Percentiles rank a stretch among this genome's conserved stretches.
phyloP scores from a whole-genome alignment of 768 basidiomycete species.

The Tulasnella sp. region DNA sequence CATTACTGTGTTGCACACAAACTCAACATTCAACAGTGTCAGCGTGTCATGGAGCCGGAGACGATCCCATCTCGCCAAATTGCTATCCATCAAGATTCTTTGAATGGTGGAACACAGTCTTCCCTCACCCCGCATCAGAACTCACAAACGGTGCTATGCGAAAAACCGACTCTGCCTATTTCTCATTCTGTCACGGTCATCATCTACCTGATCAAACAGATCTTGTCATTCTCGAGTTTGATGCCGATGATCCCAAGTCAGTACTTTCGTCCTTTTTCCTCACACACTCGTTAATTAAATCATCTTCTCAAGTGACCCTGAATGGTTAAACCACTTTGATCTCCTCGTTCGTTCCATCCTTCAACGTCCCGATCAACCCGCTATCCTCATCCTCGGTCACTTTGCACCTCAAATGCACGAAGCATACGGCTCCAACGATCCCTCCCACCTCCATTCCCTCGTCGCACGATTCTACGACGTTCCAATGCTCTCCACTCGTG shows the following conservation, averaged over 20 bases:
- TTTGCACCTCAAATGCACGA: constrained; percentile 78
- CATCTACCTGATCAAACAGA: constrained; percentile 91
- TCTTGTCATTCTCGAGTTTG: constrained; percentile 90
- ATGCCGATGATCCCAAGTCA: constrained; percentile 76
- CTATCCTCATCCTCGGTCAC: constrained; percentile 88
- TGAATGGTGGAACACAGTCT: constrained; percentile 95
- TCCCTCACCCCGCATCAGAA: constrained; percentile 95
- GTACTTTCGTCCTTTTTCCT: constrained; percentile 22
- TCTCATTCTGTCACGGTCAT: constrained; percentile 84
- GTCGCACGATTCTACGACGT: constrained; percentile 98
- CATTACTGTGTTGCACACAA: not conserved
- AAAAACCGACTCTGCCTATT: constrained; percentile 84
- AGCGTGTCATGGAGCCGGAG: constrained; percentile 85
- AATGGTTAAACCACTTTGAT: constrained; percentile 75
- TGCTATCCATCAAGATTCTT: constrained; percentile 96
- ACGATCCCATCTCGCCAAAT: constrained; percentile 66
- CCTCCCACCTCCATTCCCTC: constrained; percentile 77
- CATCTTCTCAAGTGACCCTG: constrained; percentile 40
- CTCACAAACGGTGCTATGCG: constrained; percentile 95
- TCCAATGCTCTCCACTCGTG: constrained; percentile 80
- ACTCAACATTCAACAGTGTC: constrained; percentile 43
- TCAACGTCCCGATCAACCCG: constrained; percentile 79
- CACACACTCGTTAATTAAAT: not conserved
- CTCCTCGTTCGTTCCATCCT: constrained; percentile 85
- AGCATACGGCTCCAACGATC: constrained; percentile 70